Percentiles rank a stretch among this genome's conserved stretches.
Evolutionary conservation across 2,329 filamentous ascomycete genomes (phyloP).

Genomic region (Esteya vermicola): DNA sequence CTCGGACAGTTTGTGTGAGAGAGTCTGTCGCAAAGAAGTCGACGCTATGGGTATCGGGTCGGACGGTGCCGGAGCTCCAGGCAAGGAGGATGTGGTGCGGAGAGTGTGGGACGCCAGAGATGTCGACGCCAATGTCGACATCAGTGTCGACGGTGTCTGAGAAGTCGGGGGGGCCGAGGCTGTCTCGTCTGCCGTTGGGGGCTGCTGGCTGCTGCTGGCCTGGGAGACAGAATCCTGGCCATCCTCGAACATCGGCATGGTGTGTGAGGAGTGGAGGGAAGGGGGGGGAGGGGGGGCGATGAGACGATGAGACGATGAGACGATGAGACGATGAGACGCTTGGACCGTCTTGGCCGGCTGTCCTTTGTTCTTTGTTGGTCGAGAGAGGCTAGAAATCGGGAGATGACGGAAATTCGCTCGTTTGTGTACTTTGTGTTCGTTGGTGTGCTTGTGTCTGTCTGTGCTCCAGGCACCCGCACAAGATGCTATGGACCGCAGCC

Average conservation of each 20-base stretch:
- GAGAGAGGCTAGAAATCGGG: background rate
- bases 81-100: background rate
- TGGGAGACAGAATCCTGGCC: conserved; percentile 23
- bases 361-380: background rate
- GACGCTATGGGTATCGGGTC: conserved; percentile 12
- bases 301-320: background rate
- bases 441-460: too few species aligned
- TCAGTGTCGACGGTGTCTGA: background rate
- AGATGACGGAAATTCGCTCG: too few species aligned
- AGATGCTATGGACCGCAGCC: too few species aligned
- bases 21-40: conserved; percentile 7
- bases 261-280: background rate
- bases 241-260: conserved; percentile 46
- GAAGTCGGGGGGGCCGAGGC: too few species aligned
- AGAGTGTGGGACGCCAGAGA: conserved; percentile 5
- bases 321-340: background rate
- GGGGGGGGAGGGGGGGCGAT: background rate
- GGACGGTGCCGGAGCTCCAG: background rate
- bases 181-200: background rate
- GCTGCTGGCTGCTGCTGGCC: too few species aligned
- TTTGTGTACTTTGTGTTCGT: too few species aligned
- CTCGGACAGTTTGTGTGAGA: conserved; percentile 32
- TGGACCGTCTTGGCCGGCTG: background rate
- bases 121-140: too few species aligned
- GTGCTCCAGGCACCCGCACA: too few species aligned